Evolutionary conservation across 192 early-diverging fungal genomes (phyloP).

Genomic region (Funneliformis geosporum): DNA sequence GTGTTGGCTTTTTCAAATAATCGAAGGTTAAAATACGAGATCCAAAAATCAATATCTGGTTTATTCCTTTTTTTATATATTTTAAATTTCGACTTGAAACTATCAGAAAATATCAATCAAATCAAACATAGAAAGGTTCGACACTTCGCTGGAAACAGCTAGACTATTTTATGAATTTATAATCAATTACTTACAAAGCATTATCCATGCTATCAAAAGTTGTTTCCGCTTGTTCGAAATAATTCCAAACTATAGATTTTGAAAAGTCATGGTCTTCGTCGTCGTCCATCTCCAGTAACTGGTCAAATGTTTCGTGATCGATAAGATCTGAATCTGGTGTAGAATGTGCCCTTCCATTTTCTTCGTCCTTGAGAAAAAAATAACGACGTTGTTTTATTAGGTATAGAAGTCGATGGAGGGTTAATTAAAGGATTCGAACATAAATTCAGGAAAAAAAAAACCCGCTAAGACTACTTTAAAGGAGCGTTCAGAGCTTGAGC

Average conservation of each 20-base stretch:
- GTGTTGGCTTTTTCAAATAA: neutral
- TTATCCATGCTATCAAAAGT: conserved; percentile 78
- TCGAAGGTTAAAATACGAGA: neutral
- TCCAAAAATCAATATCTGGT: neutral
- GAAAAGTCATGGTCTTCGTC: conserved; percentile 83
- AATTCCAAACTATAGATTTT: conserved; percentile 72
- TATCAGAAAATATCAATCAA: too few relatives aligned
- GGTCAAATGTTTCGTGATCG: conserved; percentile 82
- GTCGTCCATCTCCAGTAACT: conserved; percentile 91
- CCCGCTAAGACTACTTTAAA: neutral
- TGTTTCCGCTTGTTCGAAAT: conserved; percentile 80
- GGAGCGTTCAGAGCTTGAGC: neutral
- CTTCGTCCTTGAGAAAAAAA: conserved; percentile 2
- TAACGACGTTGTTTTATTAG: neutral
- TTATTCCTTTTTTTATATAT: neutral
- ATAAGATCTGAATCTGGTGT: conserved; percentile 56
- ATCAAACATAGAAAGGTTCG: too few relatives aligned
- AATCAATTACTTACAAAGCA: conserved; percentile 56
- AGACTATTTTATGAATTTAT: neutral
- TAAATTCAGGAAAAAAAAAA: neutral
- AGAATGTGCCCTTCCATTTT: neutral
- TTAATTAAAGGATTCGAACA: too few relatives aligned
- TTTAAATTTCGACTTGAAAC: neutral
- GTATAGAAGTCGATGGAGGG: too few relatives aligned
- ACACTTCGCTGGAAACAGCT: too few relatives aligned